Base-by-base conservation (phyloP, 805 yeast genomes). In the Candida multigemmis region DNA sequence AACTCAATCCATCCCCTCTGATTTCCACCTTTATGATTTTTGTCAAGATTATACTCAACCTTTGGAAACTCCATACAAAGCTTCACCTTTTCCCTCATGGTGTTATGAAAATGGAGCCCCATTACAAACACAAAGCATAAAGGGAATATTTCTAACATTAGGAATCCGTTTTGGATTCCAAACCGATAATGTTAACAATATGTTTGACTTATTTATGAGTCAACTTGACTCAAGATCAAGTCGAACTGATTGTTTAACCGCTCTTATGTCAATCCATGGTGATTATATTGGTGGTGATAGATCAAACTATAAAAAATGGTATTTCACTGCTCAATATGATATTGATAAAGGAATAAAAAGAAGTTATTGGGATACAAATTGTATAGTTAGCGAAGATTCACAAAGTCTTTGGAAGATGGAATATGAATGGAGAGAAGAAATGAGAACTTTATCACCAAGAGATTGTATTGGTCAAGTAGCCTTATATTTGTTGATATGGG, bases 221-320 rank as follows among this genome's bases (percentile, higher is more conserved):
- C 80, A 82, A 47, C 60, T 89, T 32, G 96, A 89, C 42, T 87
- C 96, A 6, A 71, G 96, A 33, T 71, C 94, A 0, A 73, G 93
- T 34, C 69, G 97, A 34, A 72, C 78, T 68, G 53, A 76, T 2
- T 81, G 94, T 3, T 50, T 60, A 19, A 67, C 58, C 31, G 96
- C 96, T 0, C 58, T 89, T 31, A 45, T 75, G 2, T 71, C 89
- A 0, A 54, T 89, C 18, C 97, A 89, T 53, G 77, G 85, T 1
- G 94, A 87, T 35, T 89, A 89, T 52, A 84, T 89, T 35, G 96
- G 96, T 0, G 96, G 97, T 11, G 83, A 77, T 26, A 63, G 76
- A 33, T 71, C 96, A 3, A 89, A 89, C 53, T 89, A 77, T 53
- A 71, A 78, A 44, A 85, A 82, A 52, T 89, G 97, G 97, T 85